Evolutionary conservation across 192 early-diverging fungal species (phyloP).

Genomic region (Linnemannia exigua): DNA sequence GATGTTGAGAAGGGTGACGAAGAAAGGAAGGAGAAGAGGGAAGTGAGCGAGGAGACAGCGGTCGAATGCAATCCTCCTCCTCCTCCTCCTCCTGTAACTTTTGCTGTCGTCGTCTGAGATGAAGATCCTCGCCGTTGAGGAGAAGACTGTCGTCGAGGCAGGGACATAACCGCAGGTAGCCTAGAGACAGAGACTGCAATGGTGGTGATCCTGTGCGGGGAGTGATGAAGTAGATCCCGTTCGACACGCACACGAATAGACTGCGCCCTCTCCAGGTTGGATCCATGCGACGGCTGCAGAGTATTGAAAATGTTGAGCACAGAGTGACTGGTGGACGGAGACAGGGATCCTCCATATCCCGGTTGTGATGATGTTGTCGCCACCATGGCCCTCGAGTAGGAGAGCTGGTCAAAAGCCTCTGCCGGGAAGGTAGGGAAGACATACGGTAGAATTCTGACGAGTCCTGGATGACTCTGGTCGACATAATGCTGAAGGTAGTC

Average conservation of each 20-base stretch:
- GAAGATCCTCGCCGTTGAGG: background rate
- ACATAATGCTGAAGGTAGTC: constrained; percentile 39
- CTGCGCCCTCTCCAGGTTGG: constrained; percentile 21
- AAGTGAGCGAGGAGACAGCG: constrained; percentile 16
- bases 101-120: background rate
- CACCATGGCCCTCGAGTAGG: background rate
- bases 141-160: background rate
- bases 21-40: constrained; percentile 32
- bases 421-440: constrained; percentile 27
- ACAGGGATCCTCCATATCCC: background rate
- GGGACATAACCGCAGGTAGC: constrained; percentile 15
- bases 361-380: background rate
- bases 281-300: constrained; percentile 26
- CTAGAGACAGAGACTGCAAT: constrained; percentile 29
- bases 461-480: constrained; percentile 36
- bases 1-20: constrained; percentile 15
- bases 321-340: background rate
- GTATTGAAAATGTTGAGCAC: constrained; percentile 32
- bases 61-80: background rate
- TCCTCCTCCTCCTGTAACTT: background rate
- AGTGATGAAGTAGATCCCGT: constrained; percentile 33
- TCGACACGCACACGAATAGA: constrained; percentile 14
- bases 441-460: constrained; percentile 21
- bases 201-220: constrained; percentile 25
- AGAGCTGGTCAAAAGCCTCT: constrained; percentile 37